Evolutionary conservation across 2,329 filamentous ascomycete species (phyloP).

Genomic region (Cladophialophora psammophila): DNA sequence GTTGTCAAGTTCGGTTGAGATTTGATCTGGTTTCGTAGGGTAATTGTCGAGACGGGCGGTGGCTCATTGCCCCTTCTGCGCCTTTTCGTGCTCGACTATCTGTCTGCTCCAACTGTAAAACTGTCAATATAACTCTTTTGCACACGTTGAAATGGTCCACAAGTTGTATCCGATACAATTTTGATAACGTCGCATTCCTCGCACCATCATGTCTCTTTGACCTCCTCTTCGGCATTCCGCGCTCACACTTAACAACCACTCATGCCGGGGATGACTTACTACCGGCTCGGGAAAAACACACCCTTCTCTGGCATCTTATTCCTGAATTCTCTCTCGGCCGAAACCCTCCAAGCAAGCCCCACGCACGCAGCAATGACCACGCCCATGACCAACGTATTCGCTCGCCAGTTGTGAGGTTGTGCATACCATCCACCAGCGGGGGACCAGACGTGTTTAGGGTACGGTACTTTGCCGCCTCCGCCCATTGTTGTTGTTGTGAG

Average conservation of each 20-base stretch:
- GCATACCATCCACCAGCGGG: slow-evolving; percentile 97
- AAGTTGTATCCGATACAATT: neutral
- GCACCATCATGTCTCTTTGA: slow-evolving; percentile 30
- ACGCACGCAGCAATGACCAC: slow-evolving; percentile 72
- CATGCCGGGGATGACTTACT: slow-evolving; percentile 63
- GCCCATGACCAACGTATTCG: slow-evolving; percentile 82
- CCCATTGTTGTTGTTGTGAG: slow-evolving; percentile 58
- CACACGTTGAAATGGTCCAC: neutral
- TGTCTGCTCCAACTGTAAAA: slow-evolving; percentile 71
- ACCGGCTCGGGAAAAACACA: slow-evolving; percentile 83
- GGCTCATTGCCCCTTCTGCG: slow-evolving; percentile 46
- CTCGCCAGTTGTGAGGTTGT: slow-evolving; percentile 93
- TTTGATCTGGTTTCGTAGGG: neutral
- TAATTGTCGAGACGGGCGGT: neutral
- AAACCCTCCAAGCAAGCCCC: slow-evolving; percentile 73
- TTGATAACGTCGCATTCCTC: neutral
- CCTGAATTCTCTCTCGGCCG: slow-evolving; percentile 75
- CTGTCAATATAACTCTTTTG: slow-evolving; percentile 8
- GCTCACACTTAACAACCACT: neutral
- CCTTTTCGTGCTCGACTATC: slow-evolving; percentile 72
- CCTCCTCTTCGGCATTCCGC: slow-evolving; percentile 29
- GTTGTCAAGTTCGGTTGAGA: neutral
- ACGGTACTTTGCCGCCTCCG: slow-evolving; percentile 81
- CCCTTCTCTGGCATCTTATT: slow-evolving; percentile 77
- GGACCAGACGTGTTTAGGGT: slow-evolving; percentile 95